Base-by-base conservation (phyloP, 768 basidiomycete genomes). In the Amanita subjunquillea region DNA sequence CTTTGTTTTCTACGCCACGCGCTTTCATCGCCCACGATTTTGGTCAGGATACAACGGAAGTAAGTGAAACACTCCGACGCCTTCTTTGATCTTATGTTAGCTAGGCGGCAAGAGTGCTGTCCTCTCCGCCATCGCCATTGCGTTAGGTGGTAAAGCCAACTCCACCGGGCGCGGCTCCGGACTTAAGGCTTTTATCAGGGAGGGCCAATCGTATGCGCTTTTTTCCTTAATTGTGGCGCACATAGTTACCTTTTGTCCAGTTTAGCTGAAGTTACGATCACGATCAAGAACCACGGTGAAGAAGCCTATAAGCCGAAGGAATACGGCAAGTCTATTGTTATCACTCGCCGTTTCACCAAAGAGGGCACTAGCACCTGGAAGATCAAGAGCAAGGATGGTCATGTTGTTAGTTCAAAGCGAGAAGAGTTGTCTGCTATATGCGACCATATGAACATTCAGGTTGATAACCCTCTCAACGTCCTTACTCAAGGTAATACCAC, bases 81-180 rank as follows among this genome's bases (percentile, higher is more conserved):
- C 17, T 6, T 34, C 50, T 8, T 40, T 34, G 44, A 10, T 48
- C 22, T 37, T 44, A 50, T 44, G 49, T 50, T 9, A 27, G 4
- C 50, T n/a, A 95, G 93, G 93, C 69, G 93, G 93, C 13, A 95
- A 96, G 69, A 95, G 92, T 62, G 94, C 95, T 1, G 85, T 94
- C 20, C 73, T 98, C 30, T 91, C 94, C 6, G 96, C 89, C 3
- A 84, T 99, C 54, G 90, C 91, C 1, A 79, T 98, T 10, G 94
- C 91, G 3, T 77, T 99, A 2, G 96, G 96, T 30, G 94, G 94
- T 0, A 97, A 95, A 67, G 86, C 95, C 3, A 79, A 69, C n/a
- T 79, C 85, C 0, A 98, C 96, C 2, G 95, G 96, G 17, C 83
- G 95, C 59, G 94, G 88, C 15, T 79, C 63, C 55, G 89, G 90